phyloP scores from a whole-genome alignment of 495 filamentous ascomycete genomes.

The Tetracladium setigerum region DNA sequence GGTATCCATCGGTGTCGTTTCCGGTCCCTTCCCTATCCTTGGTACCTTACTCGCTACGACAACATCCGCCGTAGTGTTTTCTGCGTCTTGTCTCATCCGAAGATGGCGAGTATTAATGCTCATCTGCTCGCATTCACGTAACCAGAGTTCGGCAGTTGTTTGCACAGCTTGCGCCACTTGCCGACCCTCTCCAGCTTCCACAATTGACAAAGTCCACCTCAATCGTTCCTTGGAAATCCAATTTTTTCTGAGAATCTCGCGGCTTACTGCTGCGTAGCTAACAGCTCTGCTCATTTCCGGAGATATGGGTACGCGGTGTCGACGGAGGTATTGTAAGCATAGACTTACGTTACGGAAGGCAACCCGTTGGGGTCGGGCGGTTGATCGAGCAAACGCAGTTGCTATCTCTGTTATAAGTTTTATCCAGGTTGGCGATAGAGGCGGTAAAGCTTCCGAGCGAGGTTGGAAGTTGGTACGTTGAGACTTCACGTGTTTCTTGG shows the following conservation, averaged over 20 bases:
- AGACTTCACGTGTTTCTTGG: neutral
- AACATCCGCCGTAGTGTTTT: no score
- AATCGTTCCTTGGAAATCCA: slow-evolving; percentile 30
- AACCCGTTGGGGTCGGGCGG: slow-evolving; percentile 25
- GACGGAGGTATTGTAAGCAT: slow-evolving; percentile 27
- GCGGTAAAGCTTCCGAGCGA: neutral
- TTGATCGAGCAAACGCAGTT: slow-evolving; percentile 25
- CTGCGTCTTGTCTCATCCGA: no score
- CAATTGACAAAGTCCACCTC: slow-evolving; percentile 28
- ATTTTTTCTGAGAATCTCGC: slow-evolving; percentile 27
- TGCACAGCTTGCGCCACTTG: slow-evolving; percentile 15
- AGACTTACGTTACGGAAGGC: slow-evolving; percentile 31
- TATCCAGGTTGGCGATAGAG: slow-evolving; percentile 8
- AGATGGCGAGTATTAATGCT: no score
- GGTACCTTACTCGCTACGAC: no score
- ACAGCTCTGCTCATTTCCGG: slow-evolving; percentile 26
- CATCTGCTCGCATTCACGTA: no score
- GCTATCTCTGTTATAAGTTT: slow-evolving; percentile 25
- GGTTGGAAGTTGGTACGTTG: slow-evolving; percentile 7
- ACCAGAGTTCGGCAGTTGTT: neutral
- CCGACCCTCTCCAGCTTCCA: slow-evolving; percentile 24
- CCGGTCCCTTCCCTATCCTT: no score
- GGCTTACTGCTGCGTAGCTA: slow-evolving; percentile 26
- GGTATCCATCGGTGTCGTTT: no score
- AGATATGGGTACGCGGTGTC: slow-evolving; percentile 16